These are phyloP conservation scores for Eutrema japonicum DNA, from an alignment of 345 rosid species.

Conservation along the genomic window DNA sequence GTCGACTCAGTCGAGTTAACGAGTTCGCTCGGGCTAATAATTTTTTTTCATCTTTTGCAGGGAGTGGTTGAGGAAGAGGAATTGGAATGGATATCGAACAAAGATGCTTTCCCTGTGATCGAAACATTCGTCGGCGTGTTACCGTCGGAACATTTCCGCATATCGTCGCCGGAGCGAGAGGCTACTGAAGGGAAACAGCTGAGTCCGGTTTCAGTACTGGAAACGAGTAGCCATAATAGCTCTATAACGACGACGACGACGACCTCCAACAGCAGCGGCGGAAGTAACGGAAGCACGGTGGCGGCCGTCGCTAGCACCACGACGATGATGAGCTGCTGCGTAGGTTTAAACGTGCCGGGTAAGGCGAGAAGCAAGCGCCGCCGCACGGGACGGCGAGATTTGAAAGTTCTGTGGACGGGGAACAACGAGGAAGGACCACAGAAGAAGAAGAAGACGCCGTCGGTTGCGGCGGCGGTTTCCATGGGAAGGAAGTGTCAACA, in stretches of 20 bases:
- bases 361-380: constrained; percentile 69
- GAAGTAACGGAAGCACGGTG: constrained; percentile 27
- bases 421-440: constrained; percentile 29
- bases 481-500: constrained; percentile 83
- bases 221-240: constrained; percentile 57
- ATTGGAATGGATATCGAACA: constrained; percentile 80
- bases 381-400: constrained; percentile 49
- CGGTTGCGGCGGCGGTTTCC: constrained; percentile 17
- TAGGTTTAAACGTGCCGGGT: constrained; percentile 50
- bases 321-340: constrained; percentile 50
- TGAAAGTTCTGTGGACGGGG: constrained; percentile 42
- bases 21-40: constrained; percentile 30
- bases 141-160: constrained; percentile 32
- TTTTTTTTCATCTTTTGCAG: constrained; percentile 34
- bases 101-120: constrained; percentile 70
- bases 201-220: constrained; percentile 74
- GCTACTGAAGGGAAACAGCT: constrained; percentile 44
- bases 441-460: constrained; percentile 49
- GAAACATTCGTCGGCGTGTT: constrained; percentile 59
- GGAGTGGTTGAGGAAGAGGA: constrained; percentile 68
- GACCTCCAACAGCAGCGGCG: constrained; percentile 47
- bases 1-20: constrained; percentile 30
- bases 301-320: background rate
- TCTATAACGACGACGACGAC: constrained; percentile 33
- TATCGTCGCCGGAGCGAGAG: constrained; percentile 35